A percentile compares a stretch with the other conserved stretches of the same genome.
phyloP scores from a whole-genome alignment of 2,329 filamentous ascomycete species.

The Calonectria fujianensis region DNA sequence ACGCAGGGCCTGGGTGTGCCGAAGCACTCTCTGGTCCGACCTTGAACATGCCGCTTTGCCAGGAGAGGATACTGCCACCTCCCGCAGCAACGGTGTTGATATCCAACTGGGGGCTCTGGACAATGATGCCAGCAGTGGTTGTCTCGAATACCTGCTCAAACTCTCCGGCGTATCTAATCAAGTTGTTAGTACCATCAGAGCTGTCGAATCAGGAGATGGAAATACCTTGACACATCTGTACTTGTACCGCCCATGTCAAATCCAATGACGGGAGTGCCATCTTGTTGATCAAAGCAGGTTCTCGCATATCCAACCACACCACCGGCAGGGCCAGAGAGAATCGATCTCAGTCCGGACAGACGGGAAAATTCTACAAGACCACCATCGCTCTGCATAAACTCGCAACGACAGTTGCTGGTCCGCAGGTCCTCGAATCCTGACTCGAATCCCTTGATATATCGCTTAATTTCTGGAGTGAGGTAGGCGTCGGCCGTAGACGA shows the following conservation, averaged over 20 bases:
- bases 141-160: constrained; percentile 96
- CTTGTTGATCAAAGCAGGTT: constrained; percentile 88
- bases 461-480: constrained; percentile 61
- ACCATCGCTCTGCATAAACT: constrained; percentile 95
- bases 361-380: constrained; percentile 82
- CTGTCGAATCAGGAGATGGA: no score
- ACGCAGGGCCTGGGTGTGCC: constrained; percentile 90
- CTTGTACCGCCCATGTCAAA: constrained; percentile 96
- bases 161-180: constrained; percentile 74
- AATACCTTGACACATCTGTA: constrained; percentile 91
- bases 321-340: constrained; percentile 90
- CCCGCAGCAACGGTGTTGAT: constrained; percentile 96
- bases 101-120: constrained; percentile 91
- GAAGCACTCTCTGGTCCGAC: constrained; percentile 92
- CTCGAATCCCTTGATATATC: constrained; percentile 81
- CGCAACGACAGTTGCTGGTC: constrained; percentile 83
- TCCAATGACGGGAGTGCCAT: constrained; percentile 89
- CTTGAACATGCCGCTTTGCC: constrained; percentile 89
- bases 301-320: constrained; percentile 93
- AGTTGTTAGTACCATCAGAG: background rate
- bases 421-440: constrained; percentile 83
- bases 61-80: constrained; percentile 88
- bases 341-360: constrained; percentile 88
- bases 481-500: constrained; percentile 65
- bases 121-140: constrained; percentile 91